A percentile compares a stretch with the other conserved stretches of the same genome.
Conservation (phyloP, 139 green algal species). For the Parachlorella kessleri region DNA sequence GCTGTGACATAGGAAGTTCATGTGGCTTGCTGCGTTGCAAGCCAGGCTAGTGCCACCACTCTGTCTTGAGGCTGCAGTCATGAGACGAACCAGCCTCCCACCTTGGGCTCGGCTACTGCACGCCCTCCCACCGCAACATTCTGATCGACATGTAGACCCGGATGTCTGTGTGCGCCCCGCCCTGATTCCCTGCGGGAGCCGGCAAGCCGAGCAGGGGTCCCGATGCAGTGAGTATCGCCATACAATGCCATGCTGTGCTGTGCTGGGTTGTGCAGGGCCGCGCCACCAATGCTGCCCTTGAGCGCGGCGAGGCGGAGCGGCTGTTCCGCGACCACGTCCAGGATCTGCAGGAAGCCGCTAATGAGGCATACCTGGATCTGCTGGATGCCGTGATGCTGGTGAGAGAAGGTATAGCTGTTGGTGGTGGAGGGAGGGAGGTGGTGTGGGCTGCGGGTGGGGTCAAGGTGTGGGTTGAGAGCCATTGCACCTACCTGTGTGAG, state of each 20-base stretch:
- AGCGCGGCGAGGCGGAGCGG: constrained; percentile 17
- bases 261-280: constrained; percentile 48
- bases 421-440: background rate
- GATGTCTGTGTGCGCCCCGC: background rate
- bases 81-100: background rate
- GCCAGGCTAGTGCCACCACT: too few relatives aligned
- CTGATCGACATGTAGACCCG: background rate
- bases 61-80: too few relatives aligned
- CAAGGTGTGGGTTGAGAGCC: too few relatives aligned
- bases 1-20: too few relatives aligned
- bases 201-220: too few relatives aligned
- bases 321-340: constrained; percentile 52
- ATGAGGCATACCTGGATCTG: constrained; percentile 30
- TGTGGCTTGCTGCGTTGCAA: too few relatives aligned
- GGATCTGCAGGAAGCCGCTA: constrained; percentile 16
- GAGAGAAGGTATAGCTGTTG: background rate
- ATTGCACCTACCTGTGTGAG: too few relatives aligned
- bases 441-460: too few relatives aligned
- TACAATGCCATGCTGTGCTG: too few relatives aligned
- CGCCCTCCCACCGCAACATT: too few relatives aligned
- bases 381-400: constrained; percentile 34
- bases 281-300: constrained; percentile 28
- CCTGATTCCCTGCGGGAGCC: too few relatives aligned
- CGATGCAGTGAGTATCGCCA: too few relatives aligned
- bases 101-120: background rate